Evolutionary conservation across 345 rosid genomes (phyloP), one percentile per base, ranked within the genome.

Genomic region (Clarkia xantiana): DNA sequence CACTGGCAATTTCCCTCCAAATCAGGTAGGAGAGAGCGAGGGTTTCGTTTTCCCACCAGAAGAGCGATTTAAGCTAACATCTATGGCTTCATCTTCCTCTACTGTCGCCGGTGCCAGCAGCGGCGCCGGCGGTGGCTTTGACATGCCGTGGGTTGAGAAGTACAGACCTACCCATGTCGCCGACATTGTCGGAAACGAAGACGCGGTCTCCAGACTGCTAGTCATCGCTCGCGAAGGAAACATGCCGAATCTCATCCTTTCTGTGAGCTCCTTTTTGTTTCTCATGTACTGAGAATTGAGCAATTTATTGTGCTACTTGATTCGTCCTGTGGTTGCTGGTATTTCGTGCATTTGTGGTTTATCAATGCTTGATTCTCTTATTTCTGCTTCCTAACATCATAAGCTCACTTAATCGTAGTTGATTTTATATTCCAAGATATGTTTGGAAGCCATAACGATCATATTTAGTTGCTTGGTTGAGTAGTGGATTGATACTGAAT

Each of bases 71-170:
- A 23, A 49, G 53, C 40, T 0, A 49, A 40, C 40, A 10, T 2
- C 19, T 22, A 80, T 80, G 93, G 82, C 84, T 45, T 51, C 68
- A 0, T 60, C 91, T 15, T 61, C 76, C 0, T 78, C 95, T 0
- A 72, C 84, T 29, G 36, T 5, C 36, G 36, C 36, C 8, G 36
- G 36, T 29, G 29, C 71, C 78, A 19, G 57, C 52, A 46, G 51
- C 54, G 38, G 61, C 46, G 43, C 51, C 54, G 57, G 57, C 59
- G 58, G 53, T 36, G 58, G 49, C 55, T 90, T 79, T 69, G 93
- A 91, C 49, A 62, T 80, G n/a, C 96, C 96, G 10, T 91, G 98
- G 98, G 96, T 91, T 17, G 98, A 91, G 79, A 91, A 91, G 59
- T 91, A 79, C 76, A 58, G 95, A 18, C 96, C 98, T 14, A 74